A percentile compares a stretch with the other conserved stretches of the same genome.
Conservation (phyloP, 73 alveolate genomes). For the Symbiodinium pilosum region DNA sequence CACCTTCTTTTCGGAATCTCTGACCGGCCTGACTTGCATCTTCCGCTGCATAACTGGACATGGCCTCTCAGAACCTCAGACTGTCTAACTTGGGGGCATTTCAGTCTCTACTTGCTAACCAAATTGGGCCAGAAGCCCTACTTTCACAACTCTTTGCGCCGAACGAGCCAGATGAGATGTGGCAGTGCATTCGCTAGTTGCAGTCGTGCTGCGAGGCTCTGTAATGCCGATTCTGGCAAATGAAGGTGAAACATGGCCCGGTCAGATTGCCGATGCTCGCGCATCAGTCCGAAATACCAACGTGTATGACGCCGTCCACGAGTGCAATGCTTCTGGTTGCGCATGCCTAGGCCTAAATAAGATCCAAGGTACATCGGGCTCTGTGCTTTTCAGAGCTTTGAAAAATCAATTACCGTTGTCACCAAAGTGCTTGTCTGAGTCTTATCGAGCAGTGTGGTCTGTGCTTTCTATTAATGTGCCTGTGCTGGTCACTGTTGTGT, state of each 20-base stretch:
- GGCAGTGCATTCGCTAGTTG: neutral
- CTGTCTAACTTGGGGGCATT: no score
- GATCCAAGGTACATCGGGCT: conserved; percentile 15
- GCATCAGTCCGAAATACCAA: no score
- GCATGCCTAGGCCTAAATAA: neutral
- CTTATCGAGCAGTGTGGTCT: neutral
- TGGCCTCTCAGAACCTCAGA: neutral
- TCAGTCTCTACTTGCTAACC: no score
- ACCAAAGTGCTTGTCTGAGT: neutral
- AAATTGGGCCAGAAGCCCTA: no score
- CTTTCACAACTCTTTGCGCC: no score
- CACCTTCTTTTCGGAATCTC: neutral
- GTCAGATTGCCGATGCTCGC: no score
- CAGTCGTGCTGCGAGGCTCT: neutral
- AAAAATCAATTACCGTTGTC: neutral
- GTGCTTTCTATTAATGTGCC: neutral
- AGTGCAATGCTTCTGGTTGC: no score
- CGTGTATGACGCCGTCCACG: no score
- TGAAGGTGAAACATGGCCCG: no score
- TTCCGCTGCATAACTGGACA: neutral
- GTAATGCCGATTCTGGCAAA: no score
- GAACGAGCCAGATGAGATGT: no score
- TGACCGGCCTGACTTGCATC: neutral
- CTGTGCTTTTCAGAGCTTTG: neutral
- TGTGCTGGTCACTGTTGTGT: neutral